A percentile compares a stretch with the other conserved stretches of the same genome.
Conservation (phyloP, 768 basidiomycete species). For the Lyophyllum atratum region DNA sequence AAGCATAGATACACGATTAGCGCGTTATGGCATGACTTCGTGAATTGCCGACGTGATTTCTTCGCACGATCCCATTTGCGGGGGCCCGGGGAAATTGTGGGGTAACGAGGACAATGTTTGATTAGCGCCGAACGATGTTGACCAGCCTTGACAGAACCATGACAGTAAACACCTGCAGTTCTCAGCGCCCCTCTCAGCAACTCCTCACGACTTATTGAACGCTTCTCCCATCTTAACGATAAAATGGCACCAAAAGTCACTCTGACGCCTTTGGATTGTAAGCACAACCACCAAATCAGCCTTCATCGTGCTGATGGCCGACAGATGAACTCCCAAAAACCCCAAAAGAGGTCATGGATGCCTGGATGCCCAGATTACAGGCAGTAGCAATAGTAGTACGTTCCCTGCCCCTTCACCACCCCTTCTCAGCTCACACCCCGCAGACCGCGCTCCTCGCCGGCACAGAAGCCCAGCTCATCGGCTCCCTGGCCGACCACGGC, state of each 20-base stretch:
- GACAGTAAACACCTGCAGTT: neutral
- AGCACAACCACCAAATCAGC: neutral
- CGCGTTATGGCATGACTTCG: too few species aligned
- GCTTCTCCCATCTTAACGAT: neutral
- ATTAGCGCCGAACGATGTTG: neutral
- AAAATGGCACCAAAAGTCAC: conserved; percentile 9
- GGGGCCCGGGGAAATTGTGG: too few species aligned
- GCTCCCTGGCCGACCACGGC: conserved; percentile 8
- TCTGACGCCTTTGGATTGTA: conserved; percentile 12
- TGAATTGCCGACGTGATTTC: too few species aligned
- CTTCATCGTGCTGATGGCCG: neutral
- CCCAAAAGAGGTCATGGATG: conserved; percentile 19
- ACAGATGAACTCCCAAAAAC: conserved; percentile 22
- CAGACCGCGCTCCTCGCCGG: conserved; percentile 23
- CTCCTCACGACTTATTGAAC: neutral
- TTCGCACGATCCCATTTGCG: neutral
- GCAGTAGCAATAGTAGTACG: conserved; percentile 21
- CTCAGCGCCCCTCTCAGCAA: neutral
- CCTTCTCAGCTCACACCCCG: neutral
- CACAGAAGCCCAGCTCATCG: conserved; percentile 18
- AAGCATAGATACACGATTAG: too few species aligned
- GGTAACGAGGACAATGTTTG: neutral
- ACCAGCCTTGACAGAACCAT: neutral
- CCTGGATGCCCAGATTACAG: conserved; percentile 23
- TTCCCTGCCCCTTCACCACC: neutral